Evolutionary conservation across 2,329 filamentous ascomycete species (phyloP), one percentile per base, ranked within the genome.

Genomic region (Paraconiothyrium sp.): DNA sequence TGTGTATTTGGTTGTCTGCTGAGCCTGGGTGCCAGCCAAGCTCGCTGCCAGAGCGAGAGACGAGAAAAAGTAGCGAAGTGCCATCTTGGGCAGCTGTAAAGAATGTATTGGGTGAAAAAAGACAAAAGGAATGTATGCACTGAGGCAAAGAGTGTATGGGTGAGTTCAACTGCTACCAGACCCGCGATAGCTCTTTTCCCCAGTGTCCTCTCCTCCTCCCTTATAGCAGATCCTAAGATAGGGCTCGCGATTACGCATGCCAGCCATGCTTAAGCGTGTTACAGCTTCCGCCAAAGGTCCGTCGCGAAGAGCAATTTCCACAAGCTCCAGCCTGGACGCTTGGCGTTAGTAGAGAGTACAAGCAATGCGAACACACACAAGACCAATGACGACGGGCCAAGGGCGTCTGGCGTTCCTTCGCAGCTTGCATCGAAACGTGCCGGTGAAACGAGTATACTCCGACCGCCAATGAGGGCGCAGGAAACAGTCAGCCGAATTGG

Each of bases 1-100:
- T 10, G 61, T 67, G 56, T 62, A 67, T 16, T 52, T 37, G 37
- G 61, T 50, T 2, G 63, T 58, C n/a, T 55, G 54, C 34, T 63
- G 61, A 47, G 67, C 61, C 24, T 52, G 58, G 9, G 57, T 54
- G 34, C 62, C 60, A 50, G 57, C 57, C 37, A 60, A 56, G 54
- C 62, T 57, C 47, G 54, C 34, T 30, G 54, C 54, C 10, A 58
- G 37, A 54, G 44, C 34, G 39, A 61, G 59, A 27, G 59, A 48
- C 13, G 54, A 61, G 51, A 61, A 48, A 32, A 61, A 48, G 54
- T 39, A 22, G 54, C 54, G 58, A 56, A 49, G 20, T 54, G 59
- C 59, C 59, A 61, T 61, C 48, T 50, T 58, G 59, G 59, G 54
- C 54, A 55, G 30, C 32, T 46, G 50, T 47, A 61, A 61, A 52